These are phyloP conservation scores for Salmacisia buchloeana DNA, from an alignment of 1,284 basidiomycete genomes.

Conservation along the genomic window DNA sequence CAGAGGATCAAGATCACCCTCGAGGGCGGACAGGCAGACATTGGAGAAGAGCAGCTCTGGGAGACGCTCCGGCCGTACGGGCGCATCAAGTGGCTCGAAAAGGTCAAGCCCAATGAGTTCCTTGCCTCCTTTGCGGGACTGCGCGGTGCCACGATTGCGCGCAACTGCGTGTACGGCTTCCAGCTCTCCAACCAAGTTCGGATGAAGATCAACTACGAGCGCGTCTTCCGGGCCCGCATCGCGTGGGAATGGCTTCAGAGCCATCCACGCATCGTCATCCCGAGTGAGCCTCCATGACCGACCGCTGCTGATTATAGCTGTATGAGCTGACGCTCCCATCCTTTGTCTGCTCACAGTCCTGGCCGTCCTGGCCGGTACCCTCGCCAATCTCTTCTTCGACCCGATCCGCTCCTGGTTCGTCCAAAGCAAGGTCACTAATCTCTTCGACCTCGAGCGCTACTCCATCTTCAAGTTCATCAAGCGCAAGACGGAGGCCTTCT, in stretches of 20 bases:
- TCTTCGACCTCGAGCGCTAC: conserved; percentile 61
- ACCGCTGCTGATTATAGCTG: no score
- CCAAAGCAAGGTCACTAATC: conserved; percentile 71
- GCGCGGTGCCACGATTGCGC: conserved; percentile 71
- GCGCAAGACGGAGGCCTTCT: conserved; percentile 30
- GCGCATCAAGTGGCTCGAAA: conserved; percentile 64
- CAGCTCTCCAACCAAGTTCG: conserved; percentile 57
- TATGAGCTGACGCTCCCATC: no score
- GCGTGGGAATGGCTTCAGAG: conserved; percentile 74
- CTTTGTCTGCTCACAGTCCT: no score
- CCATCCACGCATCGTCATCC: conserved; percentile 82
- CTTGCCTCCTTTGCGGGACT: conserved; percentile 49
- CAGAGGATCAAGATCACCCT: conserved; percentile 32
- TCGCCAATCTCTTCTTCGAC: conserved; percentile 85
- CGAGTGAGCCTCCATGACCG: no score
- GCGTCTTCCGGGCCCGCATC: conserved; percentile 69
- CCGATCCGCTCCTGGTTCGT: conserved; percentile 81
- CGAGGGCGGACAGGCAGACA: conserved; percentile 22
- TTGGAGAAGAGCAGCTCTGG: conserved; percentile 36
- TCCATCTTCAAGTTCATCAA: conserved; percentile 31
- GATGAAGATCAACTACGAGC: conserved; percentile 66
- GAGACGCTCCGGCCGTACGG: conserved; percentile 67
- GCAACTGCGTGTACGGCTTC: conserved; percentile 77
- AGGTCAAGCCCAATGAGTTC: conserved; percentile 27
- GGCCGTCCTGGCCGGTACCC: conserved; percentile 76